These are phyloP conservation scores for Lachnellula suecica DNA, from an alignment of 2,329 filamentous ascomycete genomes.

Conservation along the genomic window DNA sequence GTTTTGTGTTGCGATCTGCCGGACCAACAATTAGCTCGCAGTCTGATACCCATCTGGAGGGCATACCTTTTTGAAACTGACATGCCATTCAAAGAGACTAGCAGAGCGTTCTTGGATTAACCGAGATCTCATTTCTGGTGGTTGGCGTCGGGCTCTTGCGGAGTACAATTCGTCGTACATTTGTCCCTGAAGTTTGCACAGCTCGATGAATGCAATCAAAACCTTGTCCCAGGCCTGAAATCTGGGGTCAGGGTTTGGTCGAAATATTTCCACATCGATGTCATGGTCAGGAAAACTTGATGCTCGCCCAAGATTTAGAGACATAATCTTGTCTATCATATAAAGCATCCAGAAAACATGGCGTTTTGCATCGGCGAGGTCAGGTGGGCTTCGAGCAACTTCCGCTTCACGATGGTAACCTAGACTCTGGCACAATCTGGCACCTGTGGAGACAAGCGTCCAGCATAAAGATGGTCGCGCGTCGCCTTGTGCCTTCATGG, in stretches of 20 bases:
- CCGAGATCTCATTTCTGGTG: conserved; percentile 2
- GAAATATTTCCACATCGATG: conserved; percentile 16
- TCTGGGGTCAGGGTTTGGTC: conserved; percentile 1
- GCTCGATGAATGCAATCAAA: conserved; percentile 9
- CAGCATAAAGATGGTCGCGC: conserved; percentile 16
- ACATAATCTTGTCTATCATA: conserved; percentile 20
- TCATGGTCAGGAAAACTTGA: conserved; percentile 18
- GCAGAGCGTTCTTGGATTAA: conserved; percentile 10
- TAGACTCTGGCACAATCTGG: conserved; percentile 15
- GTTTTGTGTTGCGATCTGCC: conserved; percentile 9
- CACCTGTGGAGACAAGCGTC: conserved; percentile 16
- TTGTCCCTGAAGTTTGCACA: conserved; percentile 12
- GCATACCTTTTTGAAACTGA: conserved; percentile 10
- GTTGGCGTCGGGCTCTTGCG: conserved; percentile 3
- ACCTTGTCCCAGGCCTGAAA: conserved; percentile 12
- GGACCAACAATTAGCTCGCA: background rate
- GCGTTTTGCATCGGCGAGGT: conserved; percentile 13
- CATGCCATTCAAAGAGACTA: conserved; percentile 9
- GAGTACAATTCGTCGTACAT: conserved; percentile 19
- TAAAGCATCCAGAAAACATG: conserved; percentile 19
- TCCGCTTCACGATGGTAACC: conserved; percentile 17
- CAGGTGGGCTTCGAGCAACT: conserved; percentile 8
- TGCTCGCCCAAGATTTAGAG: conserved; percentile 15
- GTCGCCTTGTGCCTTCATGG: conserved; percentile 15
- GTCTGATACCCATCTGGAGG: background rate